Base-by-base conservation (phyloP, 305 asterid species). In the Euphrasia arctica region DNA sequence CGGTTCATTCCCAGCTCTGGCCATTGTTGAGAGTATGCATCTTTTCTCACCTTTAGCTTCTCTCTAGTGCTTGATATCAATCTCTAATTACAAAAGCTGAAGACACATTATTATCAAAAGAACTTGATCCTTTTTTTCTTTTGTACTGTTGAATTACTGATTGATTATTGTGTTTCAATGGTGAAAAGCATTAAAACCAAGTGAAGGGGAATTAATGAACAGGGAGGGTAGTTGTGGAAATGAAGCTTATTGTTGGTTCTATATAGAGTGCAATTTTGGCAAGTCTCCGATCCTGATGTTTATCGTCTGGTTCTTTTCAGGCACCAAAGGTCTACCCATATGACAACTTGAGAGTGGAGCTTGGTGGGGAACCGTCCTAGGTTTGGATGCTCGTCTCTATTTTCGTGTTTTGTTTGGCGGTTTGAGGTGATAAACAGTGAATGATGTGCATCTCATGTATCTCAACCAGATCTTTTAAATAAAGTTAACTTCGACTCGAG, bases 311-410 rank as follows among this genome's bases (percentile, higher is more conserved):
- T 28, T 64, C 27, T 72, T 59, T 51, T 52, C 95, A 89, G 97
- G 67, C 84, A 11, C 94, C 91, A 2, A 87, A 85, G 80, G 87
- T 89, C 59, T 85, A 62, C 67, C 94, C 95, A 13, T 89, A 83
- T 9, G 97, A 87, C 82, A 85, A 89, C 82, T 69, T 89, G 58
- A 76, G 85, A 74, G 87, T 76, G 45, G 97, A 87, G 88, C 97
- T 89, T 52, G 95, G 97, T 57, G 97, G 82, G 67, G 95, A 87
- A 67, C 86, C 93, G 9, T 85, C 93, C 9, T 85, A 83, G 70
- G 39, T 48, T 31, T 54, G 31, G 72, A 59, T 71, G 50, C 18
- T 50, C 11, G 54, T 69, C 54, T n/a, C 28, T 64, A 55, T 76
- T 61, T 31, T 62, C 27, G 3, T 52, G n/a, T 66, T 45, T 49